Conservation (phyloP, 176 grass and related monocot species). For the Zoysia japonica region DNA sequence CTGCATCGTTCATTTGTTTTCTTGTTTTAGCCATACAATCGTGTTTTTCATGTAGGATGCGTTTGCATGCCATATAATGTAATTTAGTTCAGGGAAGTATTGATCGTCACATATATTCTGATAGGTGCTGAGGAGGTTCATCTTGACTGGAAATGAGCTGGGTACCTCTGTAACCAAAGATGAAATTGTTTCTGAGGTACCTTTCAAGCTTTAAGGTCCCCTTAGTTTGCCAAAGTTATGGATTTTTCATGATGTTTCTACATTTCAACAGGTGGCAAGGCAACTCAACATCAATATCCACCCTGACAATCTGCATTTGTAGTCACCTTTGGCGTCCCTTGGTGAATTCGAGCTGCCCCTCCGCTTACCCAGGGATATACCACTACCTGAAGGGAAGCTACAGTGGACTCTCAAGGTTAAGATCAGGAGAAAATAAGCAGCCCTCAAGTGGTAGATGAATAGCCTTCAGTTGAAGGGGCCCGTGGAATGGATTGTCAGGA, state of each 20-base stretch:
- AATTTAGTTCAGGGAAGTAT: conserved; percentile 5
- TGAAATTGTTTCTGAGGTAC: conserved; percentile 83
- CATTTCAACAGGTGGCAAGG: conserved; percentile 62
- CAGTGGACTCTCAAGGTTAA: conserved; percentile 91
- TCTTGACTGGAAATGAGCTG: conserved; percentile 67
- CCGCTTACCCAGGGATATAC: conserved; percentile 74
- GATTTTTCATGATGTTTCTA: neutral
- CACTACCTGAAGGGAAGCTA: conserved; percentile 72
- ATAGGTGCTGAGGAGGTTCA: conserved; percentile 78
- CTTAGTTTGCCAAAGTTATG: neutral
- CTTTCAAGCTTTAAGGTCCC: neutral
- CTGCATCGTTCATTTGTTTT: conserved; percentile 20
- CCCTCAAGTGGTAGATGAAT: neutral
- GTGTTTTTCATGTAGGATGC: neutral
- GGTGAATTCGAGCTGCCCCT: conserved; percentile 91
- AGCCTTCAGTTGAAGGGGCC: neutral
- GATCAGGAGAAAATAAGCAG: conserved; percentile 71
- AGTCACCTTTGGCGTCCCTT: conserved; percentile 55
- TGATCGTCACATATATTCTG: conserved; percentile 20
- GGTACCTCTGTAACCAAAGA: conserved; percentile 71
- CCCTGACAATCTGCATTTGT: conserved; percentile 77
- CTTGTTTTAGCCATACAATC: neutral
- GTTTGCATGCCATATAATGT: conserved; percentile 2
- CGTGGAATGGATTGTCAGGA: neutral
- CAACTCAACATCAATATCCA: conserved; percentile 79